Evolutionary conservation across 2,329 filamentous ascomycete genomes (phyloP), one percentile per base, ranked within the genome.

Genomic region (Xylariaceae sp.): DNA sequence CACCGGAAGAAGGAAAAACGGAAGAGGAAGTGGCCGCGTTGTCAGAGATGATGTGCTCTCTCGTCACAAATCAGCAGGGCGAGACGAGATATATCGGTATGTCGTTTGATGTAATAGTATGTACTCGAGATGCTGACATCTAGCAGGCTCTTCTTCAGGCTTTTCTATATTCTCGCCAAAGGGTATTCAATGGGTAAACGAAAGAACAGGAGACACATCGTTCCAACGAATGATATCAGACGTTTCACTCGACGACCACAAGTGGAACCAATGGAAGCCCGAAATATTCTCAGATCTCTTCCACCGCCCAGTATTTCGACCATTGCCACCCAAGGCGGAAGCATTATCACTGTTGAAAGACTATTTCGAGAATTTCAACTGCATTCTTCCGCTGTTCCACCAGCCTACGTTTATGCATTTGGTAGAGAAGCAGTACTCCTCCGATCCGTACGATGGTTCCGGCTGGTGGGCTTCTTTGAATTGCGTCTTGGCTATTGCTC

Each of bases 381-480:
- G 90, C 82, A 93, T 97, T 82, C 96, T 97, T 66, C 94, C 94
- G 6, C 78, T 99, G 4, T 99, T 96, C 66, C 94, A 99, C 70
- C 92, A 97, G 69, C 92, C 93, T 1, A 97, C 94, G 0, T 99
- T 99, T 67, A 97, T 97, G 90, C 92, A 97, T 66, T 78, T 97
- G 5, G 91, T 97, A 31, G 91, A 97, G 66, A 85, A 88, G 61
- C 93, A 97, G 68, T 99, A 97, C 71, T 95, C 91, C 1, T 77
- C 85, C 45, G 89, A 97, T 60, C 93, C 93, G 1, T 97, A 97
- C 60, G 87, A 96, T 67, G 92, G 93, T 28, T 95, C 91, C 6
- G 94, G 94, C 3, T 99, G 94, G 94, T 99, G 94, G 93, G 94
- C 94, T 5, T 96, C 91, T 71, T 79, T 99, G 63, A 99, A 99